Base-by-base conservation (phyloP, 2,329 filamentous ascomycete species). In the Raffaelea arxii region DNA sequence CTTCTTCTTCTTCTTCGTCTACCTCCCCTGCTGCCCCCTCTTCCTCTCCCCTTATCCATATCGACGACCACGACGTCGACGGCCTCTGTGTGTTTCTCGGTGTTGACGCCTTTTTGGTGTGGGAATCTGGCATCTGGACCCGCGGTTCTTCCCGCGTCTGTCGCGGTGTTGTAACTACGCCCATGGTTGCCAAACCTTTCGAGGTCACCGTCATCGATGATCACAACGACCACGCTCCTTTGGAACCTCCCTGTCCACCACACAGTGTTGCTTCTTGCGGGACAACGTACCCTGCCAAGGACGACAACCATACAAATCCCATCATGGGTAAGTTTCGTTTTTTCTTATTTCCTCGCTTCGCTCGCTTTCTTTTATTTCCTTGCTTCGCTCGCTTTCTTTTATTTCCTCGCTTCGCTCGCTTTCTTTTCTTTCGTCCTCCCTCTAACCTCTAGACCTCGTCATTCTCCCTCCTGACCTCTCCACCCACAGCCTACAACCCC, bases 91-190 rank as follows among this genome's bases (percentile, higher is more conserved):
- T 73, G 12, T 65, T 68, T 49, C 64, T 79, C 16, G 66, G 65
- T 0, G 60, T 68, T 0, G 75, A 78, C 51, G 68, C 75, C 1
- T 77, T 78, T 51, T 60, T 79, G 14, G 68, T 71, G 43, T 80
- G 75, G 65, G 76, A 80, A 16, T 12, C 16, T 16, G 32, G 32
- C 16, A 18, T 76, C 16, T 73, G 68, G 66, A 57, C 60, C 0
- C 66, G 57, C 4, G 61, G 59, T 6, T 55, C 56, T 5, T 57
- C 55, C 1, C 63, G 61, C n/a, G 54, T 67, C 36, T 74, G 69
- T 39, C 69, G 74, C n/a, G 76, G 74, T 3, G 62, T 78, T 3
- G 68, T 80, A 5, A 69, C 70, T 1, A 77, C 74, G 0, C 75
- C 76, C 0, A 67, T 70, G 30, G 59, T 66, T 16, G 63, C 69